Evolutionary conservation across 345 rosid species (phyloP).

Genomic region (Arabidopsis thaliana): TAIR10.1 NC_003070.9:21538501-21539000

Average conservation of each 20-base stretch:
- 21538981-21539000: neutral
- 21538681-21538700: conserved; percentile 93
- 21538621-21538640: neutral
- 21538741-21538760: neutral
- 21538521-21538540: conserved; percentile 88
- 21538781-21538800: conserved; percentile 61
- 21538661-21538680: conserved; percentile 94
- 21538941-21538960: neutral
- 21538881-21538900: conserved; percentile 96
- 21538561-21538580: conserved; percentile 77
- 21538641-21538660: conserved; percentile 69
- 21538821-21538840: conserved; percentile 86
- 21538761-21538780: neutral
- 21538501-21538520: conserved; percentile 80
- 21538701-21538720: conserved; percentile 47
- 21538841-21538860: conserved; percentile 88
- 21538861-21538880: conserved; percentile 93
- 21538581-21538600: conserved; percentile 6
- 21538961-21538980: neutral
- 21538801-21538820: conserved; percentile 96
- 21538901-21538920: conserved; percentile 59
- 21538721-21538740: conserved; percentile 2
- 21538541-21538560: conserved; percentile 82
- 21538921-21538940: conserved; percentile 32
- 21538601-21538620: neutral